Conservation (phyloP, 495 filamentous ascomycete genomes). For the Lepidopterella palustris region DNA sequence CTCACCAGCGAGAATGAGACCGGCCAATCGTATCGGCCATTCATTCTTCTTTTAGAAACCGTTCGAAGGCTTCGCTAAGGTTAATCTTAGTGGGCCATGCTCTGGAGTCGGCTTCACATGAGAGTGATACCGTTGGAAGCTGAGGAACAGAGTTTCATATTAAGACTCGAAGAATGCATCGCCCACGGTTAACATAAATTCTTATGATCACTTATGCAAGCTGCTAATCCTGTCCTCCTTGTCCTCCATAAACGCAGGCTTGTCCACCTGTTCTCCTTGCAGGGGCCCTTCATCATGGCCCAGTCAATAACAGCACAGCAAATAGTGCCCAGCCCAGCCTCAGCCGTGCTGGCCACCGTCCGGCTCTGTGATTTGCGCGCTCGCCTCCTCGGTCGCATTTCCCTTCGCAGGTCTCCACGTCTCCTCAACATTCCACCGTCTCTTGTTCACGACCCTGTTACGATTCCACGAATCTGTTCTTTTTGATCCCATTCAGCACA, state of each 20-base stretch:
- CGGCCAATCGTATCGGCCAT: neutral
- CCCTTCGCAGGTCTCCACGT: neutral
- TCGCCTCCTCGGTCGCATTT: neutral
- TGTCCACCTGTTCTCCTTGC: no score
- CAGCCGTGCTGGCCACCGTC: neutral
- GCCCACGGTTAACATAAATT: no score
- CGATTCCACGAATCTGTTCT: neutral
- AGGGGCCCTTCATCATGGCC: neutral
- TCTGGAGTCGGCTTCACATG: neutral
- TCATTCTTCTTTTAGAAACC: neutral
- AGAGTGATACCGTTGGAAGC: no score
- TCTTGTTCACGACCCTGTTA: neutral
- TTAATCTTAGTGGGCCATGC: neutral
- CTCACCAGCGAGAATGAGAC: no score
- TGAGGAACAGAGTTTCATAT: no score
- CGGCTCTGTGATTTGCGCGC: neutral
- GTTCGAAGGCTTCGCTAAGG: neutral
- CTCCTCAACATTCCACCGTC: neutral
- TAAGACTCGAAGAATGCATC: no score
- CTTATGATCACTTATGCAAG: no score
- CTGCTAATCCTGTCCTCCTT: neutral
- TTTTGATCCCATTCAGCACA: neutral
- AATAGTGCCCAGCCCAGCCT: neutral
- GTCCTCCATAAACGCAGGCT: no score
- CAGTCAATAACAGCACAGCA: neutral